Percentiles rank a stretch among this genome's conserved stretches.
phyloP scores from a whole-genome alignment of 2,329 filamentous ascomycete genomes.

The Aspergillus sp. region DNA sequence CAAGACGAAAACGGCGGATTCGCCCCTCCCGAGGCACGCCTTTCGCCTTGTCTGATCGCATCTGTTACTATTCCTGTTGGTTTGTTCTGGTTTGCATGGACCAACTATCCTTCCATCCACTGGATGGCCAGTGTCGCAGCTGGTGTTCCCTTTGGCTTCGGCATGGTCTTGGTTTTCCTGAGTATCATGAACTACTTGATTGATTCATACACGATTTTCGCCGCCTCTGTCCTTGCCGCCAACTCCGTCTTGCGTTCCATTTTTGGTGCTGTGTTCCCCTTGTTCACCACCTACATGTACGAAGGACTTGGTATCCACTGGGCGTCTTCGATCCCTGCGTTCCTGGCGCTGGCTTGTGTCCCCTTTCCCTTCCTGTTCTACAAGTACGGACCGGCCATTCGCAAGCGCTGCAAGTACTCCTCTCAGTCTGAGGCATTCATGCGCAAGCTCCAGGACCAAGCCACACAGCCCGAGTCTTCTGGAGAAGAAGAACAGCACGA shows the following conservation, averaged over 20 bases:
- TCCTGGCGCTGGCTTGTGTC: conserved; percentile 41
- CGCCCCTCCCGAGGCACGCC: conserved; percentile 56
- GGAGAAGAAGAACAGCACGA: conserved; percentile 16
- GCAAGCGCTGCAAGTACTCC: conserved; percentile 39
- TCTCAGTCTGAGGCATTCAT: conserved; percentile 34
- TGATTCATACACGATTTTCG: conserved; percentile 41
- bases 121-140: conserved; percentile 36
- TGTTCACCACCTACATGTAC: conserved; percentile 46
- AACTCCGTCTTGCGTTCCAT: conserved; percentile 44
- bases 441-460: conserved; percentile 28
- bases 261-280: conserved; percentile 44
- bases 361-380: conserved; percentile 43
- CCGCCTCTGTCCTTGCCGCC: conserved; percentile 39
- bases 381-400: conserved; percentile 35
- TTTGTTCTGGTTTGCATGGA: conserved; percentile 60
- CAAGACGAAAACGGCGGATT: conserved; percentile 48
- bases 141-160: conserved; percentile 37
- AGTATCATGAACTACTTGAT: conserved; percentile 40
- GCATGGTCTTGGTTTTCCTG: conserved; percentile 38
- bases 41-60: conserved; percentile 47
- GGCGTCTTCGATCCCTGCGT: conserved; percentile 43
- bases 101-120: conserved; percentile 42
- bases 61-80: conserved; percentile 51
- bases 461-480: conserved; percentile 5
- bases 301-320: conserved; percentile 42